Evolutionary conservation across 2,329 filamentous ascomycete genomes (phyloP).

Genomic region (Paecilomyces sp.): DNA sequence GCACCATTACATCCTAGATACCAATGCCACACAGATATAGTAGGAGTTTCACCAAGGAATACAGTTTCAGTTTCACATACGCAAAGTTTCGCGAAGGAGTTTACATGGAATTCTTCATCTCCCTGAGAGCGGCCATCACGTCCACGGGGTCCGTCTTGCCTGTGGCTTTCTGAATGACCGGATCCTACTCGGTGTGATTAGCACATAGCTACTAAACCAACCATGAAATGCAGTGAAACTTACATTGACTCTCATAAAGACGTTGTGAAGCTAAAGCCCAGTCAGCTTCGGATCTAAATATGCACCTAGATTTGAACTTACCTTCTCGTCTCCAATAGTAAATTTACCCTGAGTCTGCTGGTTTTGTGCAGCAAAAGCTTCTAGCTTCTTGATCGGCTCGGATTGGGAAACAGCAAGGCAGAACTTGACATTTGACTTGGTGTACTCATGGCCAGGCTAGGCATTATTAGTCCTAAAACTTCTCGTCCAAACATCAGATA

Average conservation of each 20-base stretch:
- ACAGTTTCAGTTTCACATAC: neutral
- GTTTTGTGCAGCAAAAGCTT: slow-evolving; percentile 70
- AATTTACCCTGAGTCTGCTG: slow-evolving; percentile 89
- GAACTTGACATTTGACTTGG: slow-evolving; percentile 93
- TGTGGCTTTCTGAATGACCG: slow-evolving; percentile 73
- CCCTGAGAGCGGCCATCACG: slow-evolving; percentile 77
- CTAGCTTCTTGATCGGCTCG: slow-evolving; percentile 68
- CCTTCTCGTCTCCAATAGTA: slow-evolving; percentile 96
- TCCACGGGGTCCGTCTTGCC: slow-evolving; percentile 72
- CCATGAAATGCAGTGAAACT: slow-evolving; percentile 23
- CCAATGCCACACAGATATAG: neutral
- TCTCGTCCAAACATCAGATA: neutral
- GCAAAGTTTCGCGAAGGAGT: neutral
- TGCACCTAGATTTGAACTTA: slow-evolving; percentile 28
- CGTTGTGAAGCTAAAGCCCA: slow-evolving; percentile 69
- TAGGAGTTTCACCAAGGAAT: neutral
- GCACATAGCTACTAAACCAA: neutral
- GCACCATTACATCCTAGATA: neutral
- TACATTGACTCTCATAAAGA: slow-evolving; percentile 86
- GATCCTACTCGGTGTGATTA: slow-evolving; percentile 50
- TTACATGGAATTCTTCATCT: slow-evolving; percentile 65
- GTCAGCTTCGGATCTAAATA: neutral
- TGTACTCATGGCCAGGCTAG: slow-evolving; percentile 93
- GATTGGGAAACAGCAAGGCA: slow-evolving; percentile 67
- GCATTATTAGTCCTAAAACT: slow-evolving; percentile 4